Conservation (phyloP, 192 early-diverging fungal species). For the Powellomyces hirtus region DNA sequence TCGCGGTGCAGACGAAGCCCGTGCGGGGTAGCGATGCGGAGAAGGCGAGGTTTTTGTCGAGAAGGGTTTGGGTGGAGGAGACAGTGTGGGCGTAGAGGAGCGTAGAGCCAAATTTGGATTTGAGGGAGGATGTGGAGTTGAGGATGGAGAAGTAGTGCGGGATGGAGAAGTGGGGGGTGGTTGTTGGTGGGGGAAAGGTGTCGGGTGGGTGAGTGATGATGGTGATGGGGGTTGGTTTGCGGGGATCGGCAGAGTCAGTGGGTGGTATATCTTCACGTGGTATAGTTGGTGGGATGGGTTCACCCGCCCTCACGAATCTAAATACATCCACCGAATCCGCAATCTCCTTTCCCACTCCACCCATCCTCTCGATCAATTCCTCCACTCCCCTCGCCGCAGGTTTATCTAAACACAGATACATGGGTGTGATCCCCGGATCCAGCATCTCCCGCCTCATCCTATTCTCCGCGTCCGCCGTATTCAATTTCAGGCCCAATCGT, state of each 20-base stretch:
- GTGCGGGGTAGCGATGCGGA: constrained; percentile 62
- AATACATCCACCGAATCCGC: constrained; percentile 29
- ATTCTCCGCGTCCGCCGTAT: not conserved
- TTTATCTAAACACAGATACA: constrained; percentile 17
- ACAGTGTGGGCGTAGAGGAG: constrained; percentile 78
- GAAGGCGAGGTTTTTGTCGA: constrained; percentile 83
- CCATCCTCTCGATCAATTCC: not conserved
- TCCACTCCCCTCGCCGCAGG: not conserved
- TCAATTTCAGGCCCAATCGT: constrained; percentile 64
- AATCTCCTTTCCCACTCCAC: not conserved
- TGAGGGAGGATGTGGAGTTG: not conserved
- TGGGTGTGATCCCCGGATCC: constrained; percentile 4
- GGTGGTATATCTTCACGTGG: too few species aligned
- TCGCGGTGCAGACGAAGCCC: constrained; percentile 78
- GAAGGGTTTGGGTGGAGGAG: constrained; percentile 87
- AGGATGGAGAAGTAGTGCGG: constrained; percentile 11
- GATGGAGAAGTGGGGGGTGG: not conserved
- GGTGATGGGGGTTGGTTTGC: not conserved
- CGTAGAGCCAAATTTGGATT: constrained; percentile 57
- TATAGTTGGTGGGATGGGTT: too few species aligned
- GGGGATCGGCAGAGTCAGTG: not conserved
- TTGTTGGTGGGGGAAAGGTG: not conserved
- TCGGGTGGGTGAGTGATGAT: not conserved
- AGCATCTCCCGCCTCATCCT: not conserved
- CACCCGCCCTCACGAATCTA: constrained; percentile 1